A percentile compares a stretch with the other conserved stretches of the same genome.
Evolutionary conservation across 1,139 yeast species (phyloP).

Genomic region (Saccharomycopsis hybrid): DNA sequence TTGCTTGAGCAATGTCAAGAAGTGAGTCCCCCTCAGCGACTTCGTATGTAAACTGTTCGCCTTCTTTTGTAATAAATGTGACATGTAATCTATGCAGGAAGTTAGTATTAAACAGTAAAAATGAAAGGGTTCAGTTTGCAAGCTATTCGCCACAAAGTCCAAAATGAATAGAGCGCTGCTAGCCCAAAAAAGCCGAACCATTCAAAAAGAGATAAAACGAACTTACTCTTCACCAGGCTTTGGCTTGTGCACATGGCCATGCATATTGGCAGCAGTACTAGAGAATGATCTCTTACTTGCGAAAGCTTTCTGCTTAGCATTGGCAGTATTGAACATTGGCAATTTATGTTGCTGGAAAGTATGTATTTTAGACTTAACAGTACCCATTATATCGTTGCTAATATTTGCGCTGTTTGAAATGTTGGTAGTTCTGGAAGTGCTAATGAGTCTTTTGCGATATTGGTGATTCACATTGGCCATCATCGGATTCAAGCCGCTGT

Average conservation of each 20-base stretch:
- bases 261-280: constrained; percentile 29
- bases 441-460: background rate
- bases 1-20: constrained; percentile 90
- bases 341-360: background rate
- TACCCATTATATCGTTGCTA: background rate
- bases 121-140: background rate
- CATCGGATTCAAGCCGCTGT: background rate
- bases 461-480: background rate
- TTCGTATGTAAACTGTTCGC: constrained; percentile 71
- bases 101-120: background rate
- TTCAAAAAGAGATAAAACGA: background rate
- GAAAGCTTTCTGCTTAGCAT: background rate
- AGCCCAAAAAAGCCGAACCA: background rate
- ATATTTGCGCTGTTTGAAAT: background rate
- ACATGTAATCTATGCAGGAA: constrained; percentile 42
- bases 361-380: background rate
- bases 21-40: constrained; percentile 91
- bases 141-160: constrained; percentile 17
- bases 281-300: constrained; percentile 23
- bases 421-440: no score
- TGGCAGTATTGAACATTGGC: background rate
- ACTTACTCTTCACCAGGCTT: constrained; percentile 78
- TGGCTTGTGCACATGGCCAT: constrained; percentile 87
- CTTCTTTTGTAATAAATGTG: constrained; percentile 90
- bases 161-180: background rate